phyloP scores from a whole-genome alignment of 352 stramenopile species.

The Phytophthora litchii region DNA sequence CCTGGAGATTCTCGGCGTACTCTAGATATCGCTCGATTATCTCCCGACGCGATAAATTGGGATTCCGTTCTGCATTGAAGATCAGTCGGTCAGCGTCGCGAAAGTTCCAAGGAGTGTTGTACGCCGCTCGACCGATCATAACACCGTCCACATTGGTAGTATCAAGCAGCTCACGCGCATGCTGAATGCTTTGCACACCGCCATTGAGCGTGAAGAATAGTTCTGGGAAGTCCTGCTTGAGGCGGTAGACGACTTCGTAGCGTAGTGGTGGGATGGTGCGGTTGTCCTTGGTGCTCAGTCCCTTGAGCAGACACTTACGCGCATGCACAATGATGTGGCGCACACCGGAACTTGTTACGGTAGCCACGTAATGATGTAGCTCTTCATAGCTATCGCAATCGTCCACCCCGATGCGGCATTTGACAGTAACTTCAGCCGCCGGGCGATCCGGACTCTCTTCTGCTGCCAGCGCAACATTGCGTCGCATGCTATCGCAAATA shows the following conservation, averaged over 20 bases:
- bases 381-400: constrained; percentile 93
- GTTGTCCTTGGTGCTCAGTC: constrained; percentile 96
- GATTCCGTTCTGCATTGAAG: constrained; percentile 72
- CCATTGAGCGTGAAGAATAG: constrained; percentile 98
- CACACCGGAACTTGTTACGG: constrained; percentile 89
- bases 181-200: constrained; percentile 92
- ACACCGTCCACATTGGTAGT: constrained; percentile 80
- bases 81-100: constrained; percentile 85
- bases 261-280: constrained; percentile 96
- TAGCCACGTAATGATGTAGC: constrained; percentile 94
- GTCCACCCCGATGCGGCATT: constrained; percentile 98
- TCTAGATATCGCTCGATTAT: constrained; percentile 86
- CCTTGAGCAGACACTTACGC: constrained; percentile 97
- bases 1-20: constrained; percentile 84
- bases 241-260: constrained; percentile 94
- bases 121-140: constrained; percentile 92
- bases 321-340: constrained; percentile 98
- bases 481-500: constrained; percentile 88
- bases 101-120: constrained; percentile 91
- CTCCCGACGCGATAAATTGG: constrained; percentile 85
- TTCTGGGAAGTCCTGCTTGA: constrained; percentile 97
- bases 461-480: constrained; percentile 37
- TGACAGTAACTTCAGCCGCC: constrained; percentile 93
- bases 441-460: constrained; percentile 30
- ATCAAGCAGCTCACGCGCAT: constrained; percentile 90